phyloP scores from a whole-genome alignment of 306 rosid genomes.

The Nissolia schottii region DNA sequence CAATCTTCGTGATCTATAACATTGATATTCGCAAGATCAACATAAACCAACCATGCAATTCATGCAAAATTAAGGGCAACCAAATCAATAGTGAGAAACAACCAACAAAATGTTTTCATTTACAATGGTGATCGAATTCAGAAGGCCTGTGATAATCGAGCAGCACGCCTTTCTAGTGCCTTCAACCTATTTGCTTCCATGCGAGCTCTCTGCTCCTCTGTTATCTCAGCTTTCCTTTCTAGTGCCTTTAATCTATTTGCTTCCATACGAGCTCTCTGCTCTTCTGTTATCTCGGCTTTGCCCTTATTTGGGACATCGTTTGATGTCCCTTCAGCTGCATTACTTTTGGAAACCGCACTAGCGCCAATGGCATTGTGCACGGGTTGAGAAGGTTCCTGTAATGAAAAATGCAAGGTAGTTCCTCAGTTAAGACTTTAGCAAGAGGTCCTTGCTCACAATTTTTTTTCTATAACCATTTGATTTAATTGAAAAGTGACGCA shows the following conservation, averaged over 20 bases:
- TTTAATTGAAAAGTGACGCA: not conserved
- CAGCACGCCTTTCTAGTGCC: slow-evolving; percentile 82
- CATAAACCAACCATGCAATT: not conserved
- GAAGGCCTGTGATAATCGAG: slow-evolving; percentile 36
- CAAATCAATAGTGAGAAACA: not conserved
- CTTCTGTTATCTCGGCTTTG: slow-evolving; percentile 53
- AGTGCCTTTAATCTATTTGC: slow-evolving; percentile 86
- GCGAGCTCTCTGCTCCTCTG: slow-evolving; percentile 75
- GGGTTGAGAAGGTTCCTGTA: slow-evolving; percentile 49
- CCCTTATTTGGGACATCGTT: slow-evolving; percentile 35
- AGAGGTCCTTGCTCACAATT: not conserved
- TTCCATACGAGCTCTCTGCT: slow-evolving; percentile 80
- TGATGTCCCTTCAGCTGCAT: not conserved
- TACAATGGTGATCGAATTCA: slow-evolving; percentile 21
- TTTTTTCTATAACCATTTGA: not conserved
- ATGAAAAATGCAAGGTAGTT: slow-evolving; percentile 9
- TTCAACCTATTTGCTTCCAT: slow-evolving; percentile 87
- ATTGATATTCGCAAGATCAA: not conserved
- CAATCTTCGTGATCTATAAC: not conserved
- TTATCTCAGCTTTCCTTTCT: slow-evolving; percentile 59
- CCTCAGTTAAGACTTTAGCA: not conserved
- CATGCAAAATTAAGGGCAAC: not conserved
- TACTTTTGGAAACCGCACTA: slow-evolving; percentile 22
- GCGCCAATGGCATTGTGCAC: not conserved
- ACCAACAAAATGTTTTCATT: not conserved